Evolutionary conservation across 805 yeast genomes (phyloP).

Genomic region (Ogataea siamensis): DNA sequence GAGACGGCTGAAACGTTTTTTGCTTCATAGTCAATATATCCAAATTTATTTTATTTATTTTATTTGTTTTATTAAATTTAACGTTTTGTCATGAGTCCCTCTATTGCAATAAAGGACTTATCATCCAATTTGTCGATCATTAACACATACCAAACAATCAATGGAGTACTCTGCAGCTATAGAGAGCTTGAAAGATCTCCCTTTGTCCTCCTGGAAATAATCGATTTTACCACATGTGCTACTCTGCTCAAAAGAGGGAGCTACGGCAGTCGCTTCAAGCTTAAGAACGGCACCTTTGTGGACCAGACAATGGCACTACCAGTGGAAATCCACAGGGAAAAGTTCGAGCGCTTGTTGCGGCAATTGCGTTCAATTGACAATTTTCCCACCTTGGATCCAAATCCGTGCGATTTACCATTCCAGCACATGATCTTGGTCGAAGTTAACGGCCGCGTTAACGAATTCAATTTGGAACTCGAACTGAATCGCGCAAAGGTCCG

Average conservation of each 20-base stretch:
- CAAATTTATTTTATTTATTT: slow-evolving; percentile 1
- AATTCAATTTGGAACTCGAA: slow-evolving; percentile 22
- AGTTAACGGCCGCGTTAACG: slow-evolving; percentile 17
- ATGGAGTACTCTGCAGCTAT: slow-evolving; percentile 7
- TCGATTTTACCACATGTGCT: slow-evolving; percentile 25
- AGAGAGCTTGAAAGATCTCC: not conserved
- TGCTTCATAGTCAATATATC: slow-evolving; percentile 3
- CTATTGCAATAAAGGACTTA: not conserved
- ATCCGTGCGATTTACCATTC: slow-evolving; percentile 20
- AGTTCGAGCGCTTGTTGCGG: slow-evolving; percentile 5
- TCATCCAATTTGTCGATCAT: not conserved
- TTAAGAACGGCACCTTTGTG: slow-evolving; percentile 7
- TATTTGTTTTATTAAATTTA: not conserved
- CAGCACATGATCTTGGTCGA: slow-evolving; percentile 20
- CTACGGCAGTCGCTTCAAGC: slow-evolving; percentile 10
- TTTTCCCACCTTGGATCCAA: slow-evolving; percentile 11
- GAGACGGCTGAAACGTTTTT: slow-evolving; percentile 1
- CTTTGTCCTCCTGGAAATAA: slow-evolving; percentile 14
- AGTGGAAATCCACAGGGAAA: slow-evolving; percentile 14
- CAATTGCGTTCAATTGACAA: slow-evolving; percentile 5
- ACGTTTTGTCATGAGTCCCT: no score
- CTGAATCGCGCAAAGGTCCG: slow-evolving; percentile 15
- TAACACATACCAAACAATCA: slow-evolving; percentile 1
- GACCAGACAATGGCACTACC: slow-evolving; percentile 10
- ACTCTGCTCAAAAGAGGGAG: slow-evolving; percentile 2